Percentiles rank a stretch among this genome's conserved stretches.
phyloP scores from a whole-genome alignment of 208 protist species.

The Trypanosoma cruzi region DNA sequence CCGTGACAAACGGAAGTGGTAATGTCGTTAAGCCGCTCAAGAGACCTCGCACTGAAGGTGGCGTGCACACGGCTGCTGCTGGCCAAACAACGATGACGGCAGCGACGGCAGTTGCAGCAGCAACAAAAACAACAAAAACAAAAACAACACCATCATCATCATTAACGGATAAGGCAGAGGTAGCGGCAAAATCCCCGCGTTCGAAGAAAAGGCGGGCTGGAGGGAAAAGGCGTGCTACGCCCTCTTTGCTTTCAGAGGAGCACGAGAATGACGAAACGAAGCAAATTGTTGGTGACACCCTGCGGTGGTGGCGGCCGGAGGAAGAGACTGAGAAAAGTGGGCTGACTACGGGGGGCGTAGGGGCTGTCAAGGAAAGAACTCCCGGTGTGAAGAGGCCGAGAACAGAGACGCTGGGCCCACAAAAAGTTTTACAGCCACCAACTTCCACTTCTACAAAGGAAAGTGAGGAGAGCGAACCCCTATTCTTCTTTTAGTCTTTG shows the following conservation, averaged over 20 bases:
- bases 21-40: neutral
- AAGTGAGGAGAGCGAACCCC: neutral
- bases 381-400: neutral
- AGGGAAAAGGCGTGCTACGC: neutral
- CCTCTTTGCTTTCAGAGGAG: neutral
- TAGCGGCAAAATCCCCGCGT: neutral
- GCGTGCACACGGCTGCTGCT: too few species aligned
- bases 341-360: neutral
- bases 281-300: neutral
- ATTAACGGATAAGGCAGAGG: neutral
- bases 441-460: neutral
- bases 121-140: neutral
- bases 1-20: neutral
- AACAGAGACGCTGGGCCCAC: neutral
- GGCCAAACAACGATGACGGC: neutral
- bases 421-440: neutral
- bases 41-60: neutral
- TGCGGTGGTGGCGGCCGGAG: constrained; percentile 6
- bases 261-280: neutral
- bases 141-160: neutral
- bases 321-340: neutral
- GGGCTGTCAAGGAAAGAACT: neutral
- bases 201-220: neutral
- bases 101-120: neutral
- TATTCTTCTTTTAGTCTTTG: neutral